Base-by-base conservation (phyloP, 371 early-diverging fungal genomes). In the Apophysomyces trapeziformis region DNA sequence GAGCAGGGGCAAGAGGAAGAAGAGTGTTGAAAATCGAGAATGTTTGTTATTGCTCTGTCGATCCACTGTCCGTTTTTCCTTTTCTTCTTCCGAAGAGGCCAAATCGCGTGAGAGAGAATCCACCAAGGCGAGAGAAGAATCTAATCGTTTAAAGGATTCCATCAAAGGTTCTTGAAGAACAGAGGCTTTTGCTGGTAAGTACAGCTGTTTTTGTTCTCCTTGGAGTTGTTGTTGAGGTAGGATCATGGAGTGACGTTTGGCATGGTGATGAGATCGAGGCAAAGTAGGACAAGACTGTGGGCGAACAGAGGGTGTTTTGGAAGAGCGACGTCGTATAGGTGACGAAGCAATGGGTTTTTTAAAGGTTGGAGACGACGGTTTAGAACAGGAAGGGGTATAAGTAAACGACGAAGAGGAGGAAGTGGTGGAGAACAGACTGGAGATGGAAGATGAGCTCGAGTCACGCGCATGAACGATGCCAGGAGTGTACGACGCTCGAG, bases 81-180 rank as follows among this genome's bases (percentile, higher is more conserved):
- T 26, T 4, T 50, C 5, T 21, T 50, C 18, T 21, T 50, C 8
- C 5, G 54, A 9, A 16, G 21, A 38, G 43, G 75, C 83, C 44
- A 82, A 54, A 44, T 82, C 83, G 61, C 76, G 77, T 26, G 83
- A 77, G 21, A 82, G 69, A 0, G 79, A 82, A 37, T 82, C 80
- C 0, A 82, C 77, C 50, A 79, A 35, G 2, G 83, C 83, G 70
- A 82, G 73, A n/a, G 77, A 77, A 5, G 68, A 69, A 62, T 82
- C 83, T 1, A 82, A 57, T n/a, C 80, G 67, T 59, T 73, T 70
- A 37, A 74, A 78, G 0, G 83, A 82, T 60, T 74, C 83, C 32
- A 68, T 18, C 6, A 81, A 59, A 1, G 78, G 72, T 32, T 73
- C 73, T 8, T 64, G 37, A 21, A 50, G n/a, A 50, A 50, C 21